Evolutionary conservation across 2,329 filamentous ascomycete species (phyloP).

Genomic region (Septoria linicola): DNA sequence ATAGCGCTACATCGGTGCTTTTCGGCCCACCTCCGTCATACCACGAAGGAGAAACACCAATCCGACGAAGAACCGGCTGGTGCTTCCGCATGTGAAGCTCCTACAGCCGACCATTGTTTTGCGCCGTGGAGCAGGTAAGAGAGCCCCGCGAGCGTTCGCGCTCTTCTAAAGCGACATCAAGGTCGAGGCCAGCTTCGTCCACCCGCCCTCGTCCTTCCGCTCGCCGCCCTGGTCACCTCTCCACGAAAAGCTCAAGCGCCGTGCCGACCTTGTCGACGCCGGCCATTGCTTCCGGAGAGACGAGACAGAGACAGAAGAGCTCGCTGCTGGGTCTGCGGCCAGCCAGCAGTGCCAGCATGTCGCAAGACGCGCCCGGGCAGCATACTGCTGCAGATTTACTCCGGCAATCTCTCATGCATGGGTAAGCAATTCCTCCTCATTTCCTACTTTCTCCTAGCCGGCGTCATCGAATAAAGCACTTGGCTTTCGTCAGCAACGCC

Average conservation of each 20-base stretch:
- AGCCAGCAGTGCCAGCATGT: constrained; percentile 38
- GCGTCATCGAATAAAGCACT: constrained; percentile 20
- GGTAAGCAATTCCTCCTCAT: constrained; percentile 44
- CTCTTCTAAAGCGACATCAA: constrained; percentile 16
- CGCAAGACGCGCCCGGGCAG: constrained; percentile 27
- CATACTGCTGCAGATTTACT: constrained; percentile 57
- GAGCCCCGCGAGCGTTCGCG: constrained; percentile 15
- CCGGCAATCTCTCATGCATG: constrained; percentile 58
- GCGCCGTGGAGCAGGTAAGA: constrained; percentile 20
- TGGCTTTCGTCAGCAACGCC: constrained; percentile 17
- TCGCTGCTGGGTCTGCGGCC: constrained; percentile 18
- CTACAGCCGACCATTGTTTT: constrained; percentile 10
- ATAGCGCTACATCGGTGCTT: constrained; percentile 2
- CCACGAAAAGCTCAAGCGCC: constrained; percentile 44
- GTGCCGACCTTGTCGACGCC: constrained; percentile 46
- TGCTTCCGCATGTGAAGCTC: constrained; percentile 22
- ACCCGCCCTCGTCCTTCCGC: constrained; percentile 4
- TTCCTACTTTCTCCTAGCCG: constrained; percentile 25
- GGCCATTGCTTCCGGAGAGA: constrained; percentile 10
- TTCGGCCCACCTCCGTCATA: constrained; percentile 6
- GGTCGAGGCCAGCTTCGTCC: constrained; percentile 4
- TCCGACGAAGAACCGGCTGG: constrained; percentile 21
- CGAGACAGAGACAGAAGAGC: constrained; percentile 11
- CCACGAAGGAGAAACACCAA: constrained; percentile 10
- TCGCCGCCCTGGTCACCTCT: constrained; percentile 32